These are phyloP conservation scores for Fraxinus sp. DNA, from an alignment of 305 asterid genomes.

Conservation along the genomic window DNA sequence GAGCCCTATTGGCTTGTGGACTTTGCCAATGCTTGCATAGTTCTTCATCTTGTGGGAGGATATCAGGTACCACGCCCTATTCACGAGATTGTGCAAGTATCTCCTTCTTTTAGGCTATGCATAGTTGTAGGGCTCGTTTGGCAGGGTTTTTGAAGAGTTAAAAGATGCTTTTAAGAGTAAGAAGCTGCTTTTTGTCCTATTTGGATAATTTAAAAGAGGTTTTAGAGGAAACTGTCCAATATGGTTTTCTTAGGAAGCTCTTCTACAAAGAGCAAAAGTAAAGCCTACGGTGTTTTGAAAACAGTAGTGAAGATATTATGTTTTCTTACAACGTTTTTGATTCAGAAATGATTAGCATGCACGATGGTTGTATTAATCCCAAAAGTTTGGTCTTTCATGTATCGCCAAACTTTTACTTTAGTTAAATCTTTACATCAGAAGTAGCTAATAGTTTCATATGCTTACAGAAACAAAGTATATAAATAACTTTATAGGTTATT, in stretches of 20 bases:
- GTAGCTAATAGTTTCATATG: not conserved
- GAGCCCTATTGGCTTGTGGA: slow-evolving; percentile 51
- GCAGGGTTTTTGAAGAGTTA: not conserved
- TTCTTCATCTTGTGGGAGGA: slow-evolving; percentile 50
- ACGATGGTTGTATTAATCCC: not conserved
- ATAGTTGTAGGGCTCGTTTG: not conserved
- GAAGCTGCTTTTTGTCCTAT: not conserved
- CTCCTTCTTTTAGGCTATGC: not conserved
- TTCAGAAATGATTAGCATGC: not conserved
- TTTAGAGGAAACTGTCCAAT: not conserved
- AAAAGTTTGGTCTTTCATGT: not conserved
- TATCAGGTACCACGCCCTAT: slow-evolving; percentile 34
- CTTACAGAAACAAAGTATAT: not conserved
- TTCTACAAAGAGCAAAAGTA: not conserved
- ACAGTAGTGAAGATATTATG: not conserved
- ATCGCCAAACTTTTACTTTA: not conserved
- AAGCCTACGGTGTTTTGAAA: not conserved
- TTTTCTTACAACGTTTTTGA: not conserved
- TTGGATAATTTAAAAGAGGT: not conserved
- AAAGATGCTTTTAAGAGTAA: not conserved
- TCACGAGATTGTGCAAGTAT: not conserved
- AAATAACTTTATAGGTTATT: not conserved
- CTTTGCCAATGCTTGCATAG: slow-evolving; percentile 48
- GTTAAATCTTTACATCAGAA: not conserved
- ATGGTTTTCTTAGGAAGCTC: not conserved